Conservation (phyloP, 2,329 filamentous ascomycete genomes). For the Neofusicoccum sp. region DNA sequence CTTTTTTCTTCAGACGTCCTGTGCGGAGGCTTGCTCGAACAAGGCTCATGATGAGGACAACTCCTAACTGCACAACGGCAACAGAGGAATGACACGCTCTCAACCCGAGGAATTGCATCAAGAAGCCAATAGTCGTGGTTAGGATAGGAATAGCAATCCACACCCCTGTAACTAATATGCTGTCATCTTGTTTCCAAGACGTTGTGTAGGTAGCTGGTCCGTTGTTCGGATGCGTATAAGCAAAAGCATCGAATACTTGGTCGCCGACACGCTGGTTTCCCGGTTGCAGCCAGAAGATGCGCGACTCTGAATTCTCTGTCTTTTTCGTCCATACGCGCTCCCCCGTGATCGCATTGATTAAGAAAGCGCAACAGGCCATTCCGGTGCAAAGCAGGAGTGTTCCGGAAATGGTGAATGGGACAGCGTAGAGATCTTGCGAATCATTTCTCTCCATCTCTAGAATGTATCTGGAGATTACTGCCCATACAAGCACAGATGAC, state of each 20-base stretch:
- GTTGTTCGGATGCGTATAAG: slow-evolving; percentile 8
- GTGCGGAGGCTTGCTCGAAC: slow-evolving; percentile 36
- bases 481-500: slow-evolving; percentile 13
- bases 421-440: slow-evolving; percentile 21
- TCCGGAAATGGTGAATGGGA: slow-evolving; percentile 35
- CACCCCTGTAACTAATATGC: not conserved
- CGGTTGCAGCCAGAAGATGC: slow-evolving; percentile 40
- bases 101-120: slow-evolving; percentile 41
- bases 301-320: slow-evolving; percentile 25
- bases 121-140: slow-evolving; percentile 34
- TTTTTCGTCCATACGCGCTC: slow-evolving; percentile 19
- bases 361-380: slow-evolving; percentile 29
- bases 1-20: slow-evolving; percentile 20
- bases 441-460: not conserved
- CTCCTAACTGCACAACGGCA: slow-evolving; percentile 35
- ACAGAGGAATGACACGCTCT: slow-evolving; percentile 39
- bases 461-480: slow-evolving; percentile 19
- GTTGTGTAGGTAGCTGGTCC: not conserved
- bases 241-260: slow-evolving; percentile 39
- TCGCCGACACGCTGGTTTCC: slow-evolving; percentile 39
- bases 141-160: slow-evolving; percentile 18
- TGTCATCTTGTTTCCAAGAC: slow-evolving; percentile 24
- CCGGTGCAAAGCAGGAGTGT: slow-evolving; percentile 34
- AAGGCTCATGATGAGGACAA: slow-evolving; percentile 38
- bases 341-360: slow-evolving; percentile 32